Conservation (phyloP, 2,329 filamentous ascomycete species). For the Botryotinia globosa region DNA sequence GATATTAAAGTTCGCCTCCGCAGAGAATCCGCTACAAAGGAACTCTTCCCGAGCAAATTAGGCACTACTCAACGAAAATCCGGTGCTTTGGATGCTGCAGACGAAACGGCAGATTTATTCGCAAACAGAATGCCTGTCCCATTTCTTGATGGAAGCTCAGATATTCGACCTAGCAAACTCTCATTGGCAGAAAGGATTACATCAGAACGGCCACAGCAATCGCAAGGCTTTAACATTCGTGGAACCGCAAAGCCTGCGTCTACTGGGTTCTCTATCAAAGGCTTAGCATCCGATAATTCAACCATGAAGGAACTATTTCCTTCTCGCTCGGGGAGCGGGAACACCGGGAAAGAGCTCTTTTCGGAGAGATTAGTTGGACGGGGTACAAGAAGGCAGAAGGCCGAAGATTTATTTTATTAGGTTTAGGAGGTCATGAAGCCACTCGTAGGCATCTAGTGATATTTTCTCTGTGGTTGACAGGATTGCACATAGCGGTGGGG, state of each 20-base stretch:
- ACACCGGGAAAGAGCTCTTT: slow-evolving; percentile 69
- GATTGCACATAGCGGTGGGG: neutral
- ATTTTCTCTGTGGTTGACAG: neutral
- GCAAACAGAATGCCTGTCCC: slow-evolving; percentile 49
- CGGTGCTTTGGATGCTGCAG: slow-evolving; percentile 52
- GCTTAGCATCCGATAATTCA: slow-evolving; percentile 54
- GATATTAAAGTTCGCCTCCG: slow-evolving; percentile 42
- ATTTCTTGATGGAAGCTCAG: slow-evolving; percentile 45
- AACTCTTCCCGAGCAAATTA: slow-evolving; percentile 55
- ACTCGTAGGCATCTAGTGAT: neutral
- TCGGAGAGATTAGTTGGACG: slow-evolving; percentile 57
- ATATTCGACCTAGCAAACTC: slow-evolving; percentile 29
- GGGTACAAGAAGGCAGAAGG: slow-evolving; percentile 59
- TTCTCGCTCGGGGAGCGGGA: slow-evolving; percentile 53
- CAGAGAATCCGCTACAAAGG: slow-evolving; percentile 38
- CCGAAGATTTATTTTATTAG: slow-evolving; percentile 71
- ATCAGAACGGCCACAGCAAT: slow-evolving; percentile 37
- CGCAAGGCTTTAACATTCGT: slow-evolving; percentile 54
- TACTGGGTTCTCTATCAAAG: slow-evolving; percentile 64
- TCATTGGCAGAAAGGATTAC: slow-evolving; percentile 31
- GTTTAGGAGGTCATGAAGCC: neutral
- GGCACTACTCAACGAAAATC: slow-evolving; percentile 46
- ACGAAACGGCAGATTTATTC: slow-evolving; percentile 53
- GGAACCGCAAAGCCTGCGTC: slow-evolving; percentile 50
- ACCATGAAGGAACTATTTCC: slow-evolving; percentile 66